Evolutionary conservation across 768 basidiomycete species (phyloP).

Genomic region (Hygrocybe coccinea): DNA sequence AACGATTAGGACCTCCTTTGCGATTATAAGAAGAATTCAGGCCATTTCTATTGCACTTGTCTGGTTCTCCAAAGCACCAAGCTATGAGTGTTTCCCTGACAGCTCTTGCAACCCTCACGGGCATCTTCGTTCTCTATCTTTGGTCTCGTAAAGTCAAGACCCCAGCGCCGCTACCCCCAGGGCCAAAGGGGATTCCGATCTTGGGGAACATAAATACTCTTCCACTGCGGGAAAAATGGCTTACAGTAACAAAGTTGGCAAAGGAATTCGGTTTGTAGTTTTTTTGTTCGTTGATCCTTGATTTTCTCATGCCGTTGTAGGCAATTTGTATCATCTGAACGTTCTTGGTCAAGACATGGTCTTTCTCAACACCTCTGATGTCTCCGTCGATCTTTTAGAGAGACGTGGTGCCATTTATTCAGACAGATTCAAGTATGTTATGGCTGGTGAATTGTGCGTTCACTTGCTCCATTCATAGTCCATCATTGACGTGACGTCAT

Average conservation of each 20-base stretch:
- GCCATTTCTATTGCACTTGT: no score
- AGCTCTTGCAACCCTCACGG: no score
- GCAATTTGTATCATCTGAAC: conserved; percentile 60
- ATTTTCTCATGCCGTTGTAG: no score
- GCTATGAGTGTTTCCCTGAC: no score
- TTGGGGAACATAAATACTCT: conserved; percentile 63
- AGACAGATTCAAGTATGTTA: conserved; percentile 63
- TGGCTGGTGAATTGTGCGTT: conserved; percentile 66
- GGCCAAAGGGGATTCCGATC: no score
- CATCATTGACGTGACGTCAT: neutral
- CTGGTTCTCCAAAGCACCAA: no score
- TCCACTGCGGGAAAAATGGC: conserved; percentile 58
- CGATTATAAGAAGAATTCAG: no score
- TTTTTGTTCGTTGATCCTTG: neutral
- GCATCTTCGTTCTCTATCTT: no score
- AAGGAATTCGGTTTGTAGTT: conserved; percentile 51
- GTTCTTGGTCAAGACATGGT: conserved; percentile 62
- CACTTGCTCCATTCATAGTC: neutral
- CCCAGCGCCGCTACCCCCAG: no score
- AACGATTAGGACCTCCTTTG: no score
- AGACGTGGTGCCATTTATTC: conserved; percentile 67
- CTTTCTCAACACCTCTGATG: conserved; percentile 59
- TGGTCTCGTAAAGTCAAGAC: no score
- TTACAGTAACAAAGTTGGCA: conserved; percentile 57
- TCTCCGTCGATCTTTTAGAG: conserved; percentile 59